These are phyloP conservation scores for Cutaneotrichosporon cutaneum DNA, from an alignment of 1,284 basidiomycete genomes.

Conservation along the genomic window DNA sequence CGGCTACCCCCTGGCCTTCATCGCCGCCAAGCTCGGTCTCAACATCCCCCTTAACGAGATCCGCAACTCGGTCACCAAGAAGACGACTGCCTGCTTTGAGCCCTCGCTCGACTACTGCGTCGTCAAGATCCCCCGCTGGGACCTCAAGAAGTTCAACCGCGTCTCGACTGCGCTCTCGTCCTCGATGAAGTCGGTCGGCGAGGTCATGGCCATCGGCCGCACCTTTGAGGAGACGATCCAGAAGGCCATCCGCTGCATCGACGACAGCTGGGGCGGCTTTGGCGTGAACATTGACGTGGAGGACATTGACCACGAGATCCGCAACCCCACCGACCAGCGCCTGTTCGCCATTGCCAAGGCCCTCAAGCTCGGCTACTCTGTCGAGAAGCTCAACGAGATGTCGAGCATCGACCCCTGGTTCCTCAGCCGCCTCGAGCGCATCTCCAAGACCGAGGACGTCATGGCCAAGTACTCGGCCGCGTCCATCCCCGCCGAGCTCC, in stretches of 20 bases:
- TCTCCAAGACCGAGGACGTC: conserved; percentile 74
- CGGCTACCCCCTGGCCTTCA: conserved; percentile 96
- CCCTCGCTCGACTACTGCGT: conserved; percentile 96
- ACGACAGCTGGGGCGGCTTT: conserved; percentile 91
- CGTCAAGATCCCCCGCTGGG: conserved; percentile 98
- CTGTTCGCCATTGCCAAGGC: conserved; percentile 96
- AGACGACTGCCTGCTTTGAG: conserved; percentile 96
- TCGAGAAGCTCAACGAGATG: conserved; percentile 95
- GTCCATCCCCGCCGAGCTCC: conserved; percentile 63
- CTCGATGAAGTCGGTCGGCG: conserved; percentile 98
- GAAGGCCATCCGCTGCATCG: conserved; percentile 94
- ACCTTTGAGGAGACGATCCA: conserved; percentile 98
- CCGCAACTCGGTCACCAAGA: conserved; percentile 94
- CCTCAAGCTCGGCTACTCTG: conserved; percentile 87
- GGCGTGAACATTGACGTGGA: conserved; percentile 66
- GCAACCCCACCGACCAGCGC: conserved; percentile 70
- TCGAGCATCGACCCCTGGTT: conserved; percentile 99
- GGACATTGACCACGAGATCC: conserved; percentile 77
- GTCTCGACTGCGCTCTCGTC: conserved; percentile 84
- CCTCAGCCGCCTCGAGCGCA: conserved; percentile 79
- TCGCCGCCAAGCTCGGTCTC: conserved; percentile 95
- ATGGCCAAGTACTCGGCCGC: conserved; percentile 67
- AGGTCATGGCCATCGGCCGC: conserved; percentile 98
- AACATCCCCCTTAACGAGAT: conserved; percentile 97
- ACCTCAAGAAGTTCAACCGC: conserved; percentile 94